Percentiles rank a stretch among this genome's conserved stretches.
Evolutionary conservation across 257 asterid species (phyloP).

Genomic region (Henckelia pumila): DNA sequence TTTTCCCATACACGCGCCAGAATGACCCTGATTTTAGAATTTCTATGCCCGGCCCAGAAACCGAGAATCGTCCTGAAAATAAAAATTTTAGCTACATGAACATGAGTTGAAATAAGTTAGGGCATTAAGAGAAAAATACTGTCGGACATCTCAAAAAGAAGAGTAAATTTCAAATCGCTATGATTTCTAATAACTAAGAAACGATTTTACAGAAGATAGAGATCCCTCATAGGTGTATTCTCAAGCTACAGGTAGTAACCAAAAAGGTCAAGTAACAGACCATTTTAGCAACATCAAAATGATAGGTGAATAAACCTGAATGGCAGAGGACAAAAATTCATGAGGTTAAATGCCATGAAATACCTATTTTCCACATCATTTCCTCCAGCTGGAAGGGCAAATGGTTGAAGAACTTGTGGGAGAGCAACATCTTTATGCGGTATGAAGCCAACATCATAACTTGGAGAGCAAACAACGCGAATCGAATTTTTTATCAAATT

Average conservation of each 20-base stretch:
- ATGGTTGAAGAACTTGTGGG: constrained; percentile 96
- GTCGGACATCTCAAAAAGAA: constrained; percentile 3
- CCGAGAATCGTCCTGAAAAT: constrained; percentile 83
- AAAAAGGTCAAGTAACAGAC: constrained; percentile 4
- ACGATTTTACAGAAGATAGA: background rate
- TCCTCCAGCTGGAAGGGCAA: constrained; percentile 98
- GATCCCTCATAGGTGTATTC: constrained; percentile 6
- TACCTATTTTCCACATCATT: constrained; percentile 91
- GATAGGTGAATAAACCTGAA: background rate
- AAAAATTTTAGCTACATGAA: constrained; percentile 13
- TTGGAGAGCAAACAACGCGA: constrained; percentile 97
- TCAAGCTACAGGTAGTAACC: background rate
- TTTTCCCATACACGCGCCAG: constrained; percentile 94
- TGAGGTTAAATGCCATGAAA: constrained; percentile 1
- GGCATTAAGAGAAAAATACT: background rate
- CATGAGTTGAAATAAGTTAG: background rate
- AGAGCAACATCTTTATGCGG: constrained; percentile 99
- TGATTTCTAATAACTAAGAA: background rate
- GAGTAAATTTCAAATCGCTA: background rate
- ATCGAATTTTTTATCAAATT: constrained; percentile 90
- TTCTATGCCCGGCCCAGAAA: constrained; percentile 98
- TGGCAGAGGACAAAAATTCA: constrained; percentile 4
- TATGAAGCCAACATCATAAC: constrained; percentile 97
- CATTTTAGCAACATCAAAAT: background rate
- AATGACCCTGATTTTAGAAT: constrained; percentile 90